A percentile compares a stretch with the other conserved stretches of the same genome.
Conservation (phyloP, 306 rosid genomes). For the Fagus sylvatica region DNA sequence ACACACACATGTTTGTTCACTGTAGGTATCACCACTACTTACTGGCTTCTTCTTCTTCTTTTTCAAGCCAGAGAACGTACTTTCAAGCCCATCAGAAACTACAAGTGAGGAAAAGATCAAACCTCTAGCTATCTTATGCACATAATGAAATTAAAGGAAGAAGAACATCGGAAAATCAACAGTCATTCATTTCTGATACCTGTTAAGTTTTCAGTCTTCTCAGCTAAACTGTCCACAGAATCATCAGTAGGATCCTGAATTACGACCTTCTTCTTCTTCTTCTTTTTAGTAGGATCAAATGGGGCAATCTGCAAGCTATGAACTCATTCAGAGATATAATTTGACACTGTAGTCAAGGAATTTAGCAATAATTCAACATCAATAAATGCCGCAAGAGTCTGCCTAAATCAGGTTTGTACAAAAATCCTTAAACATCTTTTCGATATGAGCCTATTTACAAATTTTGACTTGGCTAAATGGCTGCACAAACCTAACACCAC, state of each 20-base stretch:
- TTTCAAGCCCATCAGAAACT: constrained; percentile 83
- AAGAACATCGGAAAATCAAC: constrained; percentile 3
- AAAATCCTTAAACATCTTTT: background rate
- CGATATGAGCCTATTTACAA: background rate
- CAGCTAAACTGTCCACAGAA: constrained; percentile 70
- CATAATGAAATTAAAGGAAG: background rate
- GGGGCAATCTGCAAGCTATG: constrained; percentile 63
- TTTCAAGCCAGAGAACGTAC: constrained; percentile 79
- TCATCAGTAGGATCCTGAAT: constrained; percentile 67
- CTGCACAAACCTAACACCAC: background rate
- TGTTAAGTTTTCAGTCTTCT: constrained; percentile 76
- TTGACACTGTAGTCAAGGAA: background rate
- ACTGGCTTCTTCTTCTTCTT: constrained; percentile 96
- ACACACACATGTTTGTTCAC: background rate
- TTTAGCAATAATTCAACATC: background rate
- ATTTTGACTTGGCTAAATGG: background rate
- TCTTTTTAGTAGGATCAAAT: constrained; percentile 92
- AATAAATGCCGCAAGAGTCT: background rate
- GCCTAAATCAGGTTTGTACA: background rate
- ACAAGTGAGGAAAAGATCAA: constrained; percentile 31
- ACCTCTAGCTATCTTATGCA: background rate
- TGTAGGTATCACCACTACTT: constrained; percentile 22
- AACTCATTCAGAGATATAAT: background rate
- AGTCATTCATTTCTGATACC: constrained; percentile 38
- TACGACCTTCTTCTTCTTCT: constrained; percentile 78